Conservation (phyloP, 2,329 filamentous ascomycete species). For the Fusarium sp. region DNA sequence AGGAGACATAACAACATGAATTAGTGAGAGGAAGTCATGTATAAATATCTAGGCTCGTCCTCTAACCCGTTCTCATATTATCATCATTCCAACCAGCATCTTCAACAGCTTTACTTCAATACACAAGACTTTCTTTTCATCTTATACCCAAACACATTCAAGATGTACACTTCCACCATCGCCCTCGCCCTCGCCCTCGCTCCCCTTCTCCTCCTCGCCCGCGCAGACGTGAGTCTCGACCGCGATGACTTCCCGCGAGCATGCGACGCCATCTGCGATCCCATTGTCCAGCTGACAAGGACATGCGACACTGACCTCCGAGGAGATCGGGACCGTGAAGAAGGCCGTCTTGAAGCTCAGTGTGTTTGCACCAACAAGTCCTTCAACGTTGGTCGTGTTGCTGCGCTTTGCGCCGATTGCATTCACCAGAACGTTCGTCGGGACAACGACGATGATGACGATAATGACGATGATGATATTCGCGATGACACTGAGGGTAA, state of each 20-base stretch:
- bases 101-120: background rate
- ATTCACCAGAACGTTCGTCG: slow-evolving; percentile 48
- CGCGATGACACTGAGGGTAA: slow-evolving; percentile 40
- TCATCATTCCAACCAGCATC: background rate
- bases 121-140: background rate
- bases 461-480: slow-evolving; percentile 36
- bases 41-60: slow-evolving; percentile 17
- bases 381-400: slow-evolving; percentile 52
- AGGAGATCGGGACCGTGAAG: slow-evolving; percentile 46
- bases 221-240: slow-evolving; percentile 50
- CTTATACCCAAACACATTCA: slow-evolving; percentile 6
- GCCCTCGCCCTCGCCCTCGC: slow-evolving; percentile 45
- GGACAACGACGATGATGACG: slow-evolving; percentile 33
- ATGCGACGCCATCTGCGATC: slow-evolving; percentile 52
- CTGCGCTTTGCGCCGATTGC: slow-evolving; percentile 53
- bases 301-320: slow-evolving; percentile 50
- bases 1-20: background rate
- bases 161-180: slow-evolving; percentile 47
- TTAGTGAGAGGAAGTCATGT: background rate
- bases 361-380: slow-evolving; percentile 56
- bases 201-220: slow-evolving; percentile 45
- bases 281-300: slow-evolving; percentile 50
- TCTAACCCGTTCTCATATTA: background rate
- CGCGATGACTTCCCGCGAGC: slow-evolving; percentile 49
- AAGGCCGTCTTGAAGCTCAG: slow-evolving; percentile 52